Evolutionary conservation across 139 green algal genomes (phyloP), one percentile per base, ranked within the genome.

Genomic region (Marvania coccoides): DNA sequence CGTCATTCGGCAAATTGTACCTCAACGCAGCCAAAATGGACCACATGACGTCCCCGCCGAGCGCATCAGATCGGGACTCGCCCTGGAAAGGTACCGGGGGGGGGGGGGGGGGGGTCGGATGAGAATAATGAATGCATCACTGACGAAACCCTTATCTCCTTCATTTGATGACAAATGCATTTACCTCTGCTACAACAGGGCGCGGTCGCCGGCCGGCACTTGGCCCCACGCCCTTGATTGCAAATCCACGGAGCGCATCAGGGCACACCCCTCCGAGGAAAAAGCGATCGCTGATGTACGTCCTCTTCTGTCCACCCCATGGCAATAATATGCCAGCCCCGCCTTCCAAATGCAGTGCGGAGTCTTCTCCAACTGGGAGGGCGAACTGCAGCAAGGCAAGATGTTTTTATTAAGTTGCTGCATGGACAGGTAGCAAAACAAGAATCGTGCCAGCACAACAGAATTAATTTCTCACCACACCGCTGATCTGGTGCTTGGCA

Each of bases 211-310:
- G 76, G 14, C 24, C 30, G 19, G 77, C 83, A 3, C 39, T 81
- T 3, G 86, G 86, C 0, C 86, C 85, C 5, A 73, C 70, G 1
- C 58, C 76, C 64, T 74, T 82, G 35, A 72, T 73, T n/a, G 69
- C 68, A 57, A 92, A 92, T 7, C 85, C 86, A 8, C 86, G 72
- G 62, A 92, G 60, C 23, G 61, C 34, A 33, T 39, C 38, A 5
- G 59, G 72, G 14, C 67, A 70, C 1, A 80, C 38, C n/a, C 85
- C 85, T 1, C 85, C 85, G 14, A 91, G 65, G 70, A 88, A 91
- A 69, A 91, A 91, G 26, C 83, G 71, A 60, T 90, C 83, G 30
- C 72, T 77, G 29, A 90, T 85, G 55, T 61, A 75, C 30, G 74
- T 83, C 13, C 63, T n/a, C 12, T 40, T 57, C 3, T 48, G 36